phyloP scores from a whole-genome alignment of 805 yeast species.

The Kuraishia molischiana region DNA sequence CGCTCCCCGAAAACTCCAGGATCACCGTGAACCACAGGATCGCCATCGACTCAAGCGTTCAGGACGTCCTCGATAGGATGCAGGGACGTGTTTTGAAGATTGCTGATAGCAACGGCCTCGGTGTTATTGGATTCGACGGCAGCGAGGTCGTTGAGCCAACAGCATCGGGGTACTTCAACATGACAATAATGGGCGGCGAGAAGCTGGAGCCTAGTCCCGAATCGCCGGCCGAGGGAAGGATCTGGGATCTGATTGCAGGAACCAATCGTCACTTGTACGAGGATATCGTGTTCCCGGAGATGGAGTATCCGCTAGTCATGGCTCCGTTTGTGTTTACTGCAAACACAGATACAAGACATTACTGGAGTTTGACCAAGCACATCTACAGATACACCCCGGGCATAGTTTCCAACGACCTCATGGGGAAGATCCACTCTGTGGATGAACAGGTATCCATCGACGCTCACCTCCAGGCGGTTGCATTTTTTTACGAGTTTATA shows the following conservation, averaged over 20 bases:
- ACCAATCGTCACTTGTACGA: conserved; percentile 45
- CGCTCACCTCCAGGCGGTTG: conserved; percentile 44
- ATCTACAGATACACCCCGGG: conserved; percentile 50
- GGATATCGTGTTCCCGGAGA: conserved; percentile 29
- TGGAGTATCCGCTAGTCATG: conserved; percentile 16
- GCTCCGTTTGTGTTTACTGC: conserved; percentile 46
- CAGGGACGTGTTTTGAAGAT: conserved; percentile 23
- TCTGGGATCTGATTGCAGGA: conserved; percentile 38
- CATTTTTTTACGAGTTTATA: conserved; percentile 42
- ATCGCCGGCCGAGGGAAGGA: conserved; percentile 22
- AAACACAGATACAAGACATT: conserved; percentile 53
- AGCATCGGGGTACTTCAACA: conserved; percentile 30
- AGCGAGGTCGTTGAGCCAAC: conserved; percentile 15
- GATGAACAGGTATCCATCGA: conserved; percentile 44
- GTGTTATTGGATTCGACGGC: conserved; percentile 28
- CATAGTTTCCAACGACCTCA: conserved; percentile 11
- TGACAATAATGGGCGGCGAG: conserved; percentile 15
- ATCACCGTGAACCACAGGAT: conserved; percentile 53
- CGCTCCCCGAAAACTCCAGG: conserved; percentile 54
- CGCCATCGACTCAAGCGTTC: conserved; percentile 41
- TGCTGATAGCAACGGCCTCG: conserved; percentile 39
- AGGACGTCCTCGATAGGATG: conserved; percentile 29
- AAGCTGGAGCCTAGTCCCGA: conserved; percentile 32
- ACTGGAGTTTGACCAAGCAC: conserved; percentile 44
- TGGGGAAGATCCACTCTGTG: conserved; percentile 46